Base-by-base conservation (phyloP, 306 rosid genomes). In the Quercus parvula region DNA sequence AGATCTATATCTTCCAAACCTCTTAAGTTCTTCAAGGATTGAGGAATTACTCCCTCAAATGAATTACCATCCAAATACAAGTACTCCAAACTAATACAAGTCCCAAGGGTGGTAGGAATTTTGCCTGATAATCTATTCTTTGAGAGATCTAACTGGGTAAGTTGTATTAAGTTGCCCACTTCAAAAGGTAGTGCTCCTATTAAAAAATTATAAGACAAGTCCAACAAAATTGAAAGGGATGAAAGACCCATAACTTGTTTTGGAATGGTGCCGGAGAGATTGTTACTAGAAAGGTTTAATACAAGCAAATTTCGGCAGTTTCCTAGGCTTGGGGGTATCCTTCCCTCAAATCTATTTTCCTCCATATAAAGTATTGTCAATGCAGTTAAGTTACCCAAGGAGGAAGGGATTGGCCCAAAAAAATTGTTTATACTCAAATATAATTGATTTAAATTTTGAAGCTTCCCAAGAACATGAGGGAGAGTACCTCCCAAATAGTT, bases 371-470 rank as follows among this genome's bases (percentile, higher is more conserved):
- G 72, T 1, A 1, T 19, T 11, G 18, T 78, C 61, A 85, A 33
- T 33, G 70, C 54, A 72, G 87, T 75, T 56, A 85, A 78, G 74
- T 85, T 88, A 59, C 91, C 91, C 3, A 85, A 7, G 22, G 91
- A 78, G 35, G 70, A 78, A 61, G 87, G 86, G 20, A 85, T 83
- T 58, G 72, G 70, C 49, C 82, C 86, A n/a, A n/a, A n/a, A n/a
- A n/a, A n/a, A n/a, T n/a, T n/a, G n/a, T n/a, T n/a, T n/a, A n/a
- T n/a, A n/a, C n/a, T n/a, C n/a, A n/a, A n/a, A n/a, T n/a, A n/a
- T n/a, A n/a, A n/a, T n/a, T 5, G 81, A 83, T 49, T 18, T 44
- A 88, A 74, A 13, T 69, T 83, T 27, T 38, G 71, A 13, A 88
- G 84, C 80, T 31, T 78, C 9, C 89, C 87, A 31, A 88, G 35